These are phyloP conservation scores for Monilinia fructigena DNA, from an alignment of 2,329 filamentous ascomycete genomes.

Conservation along the genomic window DNA sequence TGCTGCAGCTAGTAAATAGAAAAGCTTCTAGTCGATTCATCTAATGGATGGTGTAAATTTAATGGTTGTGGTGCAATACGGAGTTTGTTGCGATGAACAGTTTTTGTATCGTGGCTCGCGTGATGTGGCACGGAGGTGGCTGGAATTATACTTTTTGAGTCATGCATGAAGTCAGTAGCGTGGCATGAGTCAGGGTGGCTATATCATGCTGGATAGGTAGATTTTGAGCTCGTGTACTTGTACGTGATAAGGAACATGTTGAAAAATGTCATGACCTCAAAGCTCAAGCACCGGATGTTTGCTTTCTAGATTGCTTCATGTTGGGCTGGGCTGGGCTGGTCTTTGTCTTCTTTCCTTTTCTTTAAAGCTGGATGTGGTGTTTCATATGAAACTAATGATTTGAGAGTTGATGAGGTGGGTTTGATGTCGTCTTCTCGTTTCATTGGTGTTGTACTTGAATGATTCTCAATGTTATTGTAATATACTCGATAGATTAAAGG, in stretches of 20 bases:
- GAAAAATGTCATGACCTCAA: no score
- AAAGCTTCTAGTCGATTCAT: no score
- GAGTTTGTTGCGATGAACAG: not conserved
- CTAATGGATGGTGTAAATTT: no score
- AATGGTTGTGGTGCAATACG: no score
- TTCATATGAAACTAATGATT: not conserved
- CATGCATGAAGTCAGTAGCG: not conserved
- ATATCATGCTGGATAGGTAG: not conserved
- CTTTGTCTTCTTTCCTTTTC: not conserved
- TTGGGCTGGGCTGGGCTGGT: no score
- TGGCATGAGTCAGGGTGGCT: not conserved
- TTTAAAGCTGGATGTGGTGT: not conserved
- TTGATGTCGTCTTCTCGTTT: no score
- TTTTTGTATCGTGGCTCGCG: not conserved
- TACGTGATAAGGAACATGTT: not conserved
- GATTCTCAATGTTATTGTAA: no score
- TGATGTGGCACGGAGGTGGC: not conserved
- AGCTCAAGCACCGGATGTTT: not conserved
- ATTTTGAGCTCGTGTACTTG: not conserved
- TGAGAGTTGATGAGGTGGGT: no score
- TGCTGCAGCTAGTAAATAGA: no score
- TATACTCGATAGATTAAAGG: no score
- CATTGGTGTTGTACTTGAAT: no score
- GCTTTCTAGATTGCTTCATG: slow-evolving; percentile 7
- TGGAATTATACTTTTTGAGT: not conserved